Base-by-base conservation (phyloP, 108 stramenopile species). In the Fragilaria radians region DNA sequence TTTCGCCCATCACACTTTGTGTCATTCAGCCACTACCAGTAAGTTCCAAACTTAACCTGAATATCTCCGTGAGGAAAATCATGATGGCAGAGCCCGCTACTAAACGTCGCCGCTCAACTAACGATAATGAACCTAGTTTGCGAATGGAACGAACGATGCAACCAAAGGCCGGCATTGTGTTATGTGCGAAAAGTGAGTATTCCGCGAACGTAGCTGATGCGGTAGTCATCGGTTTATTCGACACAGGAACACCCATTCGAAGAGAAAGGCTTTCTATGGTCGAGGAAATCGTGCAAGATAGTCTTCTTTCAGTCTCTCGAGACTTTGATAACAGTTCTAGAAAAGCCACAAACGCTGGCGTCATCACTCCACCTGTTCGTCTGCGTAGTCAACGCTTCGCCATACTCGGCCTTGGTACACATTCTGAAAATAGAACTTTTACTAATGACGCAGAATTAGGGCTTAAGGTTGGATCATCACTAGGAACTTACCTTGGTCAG, bases 71-170 rank as follows among this genome's bases (percentile, higher is more conserved):
- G 36, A 42, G 11, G 11, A 42, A 42, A 42, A 42, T 14, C 7
- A 42, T 42, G 11, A 42, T 42, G 36, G 14, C 36, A 42, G 36
- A 42, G 36, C 50, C 50, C 7, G 50, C 50, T 51, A 21, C 50
- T 7, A 51, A 51, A 21, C n/a, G 50, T 24, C n/a, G 17, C 9
- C 50, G 50, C 50, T 51, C 17, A 21, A 51, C 50, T 5, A 19
- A 19, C 50, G 50, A 51, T 21, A n/a, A n/a, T n/a, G 50, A 51
- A 7, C 50, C 50, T 7, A 19, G 50, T 21, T 7, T 21, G 7
- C n/a, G 23, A 19, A 51, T 51, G 50, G 50, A 51, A 21, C 50
- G 50, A 51, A 51, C 23, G n/a, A 7, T 18, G 23, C 7, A 19
- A 9, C 50, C 50, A 9, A 51, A 9, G 17, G 7, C 19, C 17